Conservation (phyloP, 106 monocot species). For the Allium sativum region DNA sequence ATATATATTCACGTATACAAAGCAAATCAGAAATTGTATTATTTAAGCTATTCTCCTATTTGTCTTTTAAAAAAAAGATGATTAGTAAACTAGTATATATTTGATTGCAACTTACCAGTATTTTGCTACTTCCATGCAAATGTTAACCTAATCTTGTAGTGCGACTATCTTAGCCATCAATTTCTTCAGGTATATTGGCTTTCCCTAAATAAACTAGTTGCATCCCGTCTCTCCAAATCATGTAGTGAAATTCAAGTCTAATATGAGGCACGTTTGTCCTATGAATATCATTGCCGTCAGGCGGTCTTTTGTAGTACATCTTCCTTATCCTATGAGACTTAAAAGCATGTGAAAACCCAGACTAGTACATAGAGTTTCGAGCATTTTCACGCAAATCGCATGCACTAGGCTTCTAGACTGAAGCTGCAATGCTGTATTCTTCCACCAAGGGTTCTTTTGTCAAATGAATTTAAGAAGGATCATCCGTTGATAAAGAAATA, state of each 20-base stretch:
- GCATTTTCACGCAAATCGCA: conserved; percentile 98
- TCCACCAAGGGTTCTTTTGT: conserved; percentile 97
- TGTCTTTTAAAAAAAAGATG: too few relatives aligned
- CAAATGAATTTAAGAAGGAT: conserved; percentile 90
- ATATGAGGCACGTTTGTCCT: conserved; percentile 96
- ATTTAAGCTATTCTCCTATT: too few relatives aligned
- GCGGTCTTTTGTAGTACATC: conserved; percentile 75
- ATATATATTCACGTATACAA: too few relatives aligned
- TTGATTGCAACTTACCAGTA: too few relatives aligned
- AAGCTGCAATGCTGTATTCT: conserved; percentile 99
- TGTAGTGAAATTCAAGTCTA: conserved; percentile 79
- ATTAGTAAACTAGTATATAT: too few relatives aligned
- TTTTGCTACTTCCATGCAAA: too few relatives aligned
- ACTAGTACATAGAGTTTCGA: conserved; percentile 87
- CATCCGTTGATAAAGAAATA: conserved; percentile 96
- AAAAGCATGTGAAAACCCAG: conserved; percentile 88
- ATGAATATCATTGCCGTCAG: conserved; percentile 87
- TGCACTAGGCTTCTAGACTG: conserved; percentile 93
- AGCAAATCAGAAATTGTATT: too few relatives aligned
- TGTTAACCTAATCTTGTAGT: too few relatives aligned
- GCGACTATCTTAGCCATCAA: too few relatives aligned
- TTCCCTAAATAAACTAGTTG: too few relatives aligned
- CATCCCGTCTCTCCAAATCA: neutral
- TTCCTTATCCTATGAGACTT: conserved; percentile 98
- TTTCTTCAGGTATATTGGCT: too few relatives aligned